Evolutionary conservation across 352 stramenopile genomes (phyloP), one percentile per base, ranked within the genome.

Genomic region (Pythium monospermum): DNA sequence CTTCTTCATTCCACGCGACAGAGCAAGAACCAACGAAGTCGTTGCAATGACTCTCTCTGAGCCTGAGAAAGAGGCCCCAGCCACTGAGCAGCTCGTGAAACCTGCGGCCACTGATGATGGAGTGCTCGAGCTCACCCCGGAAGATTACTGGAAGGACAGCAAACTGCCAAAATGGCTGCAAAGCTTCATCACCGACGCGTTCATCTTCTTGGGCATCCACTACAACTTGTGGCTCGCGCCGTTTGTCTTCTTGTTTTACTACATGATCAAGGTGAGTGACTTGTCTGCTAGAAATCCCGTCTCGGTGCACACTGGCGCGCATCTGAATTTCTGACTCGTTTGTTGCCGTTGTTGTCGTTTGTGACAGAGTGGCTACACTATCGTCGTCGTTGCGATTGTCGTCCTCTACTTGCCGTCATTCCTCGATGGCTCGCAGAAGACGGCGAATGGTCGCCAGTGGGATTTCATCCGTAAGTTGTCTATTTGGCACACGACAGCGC

Each of bases 161-260:
- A 46, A 44, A 22, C 57, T 76, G 53, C 74, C 76, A 1, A 48
- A 51, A 42, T 83, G 73, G 76, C 46, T 71, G 45, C 76, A 82
- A 49, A 53, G 25, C 22, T 27, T 71, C 26, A 36, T 68, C 28
- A 64, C 61, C 1, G 69, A 84, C 39, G 35, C 68, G 36, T 85
- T 85, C 50, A 66, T 64, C 59, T 83, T 87, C 54, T 57, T 83
- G 31, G 71, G 62, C 48, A 82, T 87, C 66, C 79, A 90, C 60
- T 90, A 90, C 72, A 86, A 86, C 54, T 44, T 85, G 23, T 90
- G 74, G 73, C 51, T 60, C 18, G 44, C 72, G n/a, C 68, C 71
- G 0, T 73, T 78, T 32, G 22, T 73, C 23, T 61, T 65, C 40
- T 49, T 87, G 30, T 78, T 86, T 55, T 85, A 84, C 60, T 86